Evolutionary conservation across 192 early-diverging fungal species (phyloP).

Genomic region (Podila epigama): DNA sequence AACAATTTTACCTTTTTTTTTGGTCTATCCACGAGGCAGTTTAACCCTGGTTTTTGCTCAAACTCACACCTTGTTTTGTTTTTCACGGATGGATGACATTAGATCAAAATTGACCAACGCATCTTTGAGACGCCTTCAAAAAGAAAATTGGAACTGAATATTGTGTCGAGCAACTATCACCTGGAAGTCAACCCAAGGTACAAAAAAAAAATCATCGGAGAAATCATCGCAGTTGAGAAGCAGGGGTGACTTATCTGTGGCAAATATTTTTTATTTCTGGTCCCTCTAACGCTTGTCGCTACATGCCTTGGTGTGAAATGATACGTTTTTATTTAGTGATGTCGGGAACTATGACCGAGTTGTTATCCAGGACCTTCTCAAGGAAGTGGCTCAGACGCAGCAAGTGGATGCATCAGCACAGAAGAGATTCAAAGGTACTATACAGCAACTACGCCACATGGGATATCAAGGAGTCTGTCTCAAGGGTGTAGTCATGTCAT

Average conservation of each 20-base stretch:
- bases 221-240: too few species aligned
- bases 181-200: conserved; percentile 96
- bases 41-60: not conserved
- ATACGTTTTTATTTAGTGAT: conserved; percentile 66
- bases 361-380: conserved; percentile 94
- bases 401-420: conserved; percentile 83
- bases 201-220: not conserved
- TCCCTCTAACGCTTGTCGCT: too few species aligned
- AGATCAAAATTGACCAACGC: conserved; percentile 92
- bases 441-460: not conserved
- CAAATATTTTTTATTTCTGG: too few species aligned
- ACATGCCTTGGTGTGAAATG: too few species aligned
- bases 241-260: too few species aligned
- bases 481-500: not conserved
- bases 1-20: too few species aligned
- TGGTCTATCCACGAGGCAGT: not conserved
- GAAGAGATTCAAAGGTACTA: conserved; percentile 85
- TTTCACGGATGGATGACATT: not conserved
- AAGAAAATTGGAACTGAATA: conserved; percentile 85
- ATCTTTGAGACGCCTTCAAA: conserved; percentile 85
- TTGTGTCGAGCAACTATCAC: conserved; percentile 95
- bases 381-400: conserved; percentile 96
- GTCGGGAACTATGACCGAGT: conserved; percentile 94
- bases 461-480: not conserved
- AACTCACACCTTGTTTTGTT: not conserved